Evolutionary conservation across 78 protist species (phyloP), one percentile per base, ranked within the genome.

Genomic region (Dictyostelium intermedium): DNA sequence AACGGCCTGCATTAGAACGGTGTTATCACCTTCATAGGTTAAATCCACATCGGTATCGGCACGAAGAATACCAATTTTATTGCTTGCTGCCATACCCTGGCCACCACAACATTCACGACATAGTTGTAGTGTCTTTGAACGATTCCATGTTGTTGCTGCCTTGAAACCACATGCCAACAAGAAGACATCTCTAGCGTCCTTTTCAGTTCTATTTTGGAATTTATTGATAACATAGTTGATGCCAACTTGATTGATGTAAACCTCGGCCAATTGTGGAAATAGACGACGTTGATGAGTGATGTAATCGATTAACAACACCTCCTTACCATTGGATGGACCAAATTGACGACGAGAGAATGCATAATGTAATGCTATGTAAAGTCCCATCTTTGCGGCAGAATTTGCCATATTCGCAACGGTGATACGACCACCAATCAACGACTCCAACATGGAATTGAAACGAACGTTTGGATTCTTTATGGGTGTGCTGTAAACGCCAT

Each of bases 1-100:
- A 16, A 91, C 91, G 11, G 95, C 89, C 83, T 89, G 92, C 85
- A 96, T 73, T 39, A 96, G 20, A 6, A 96, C 95, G 0, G 92
- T 86, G 84, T 96, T 96, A 80, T 91, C 95, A 53, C 97, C 97
- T 35, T 96, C 97, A 8, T 82, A 82, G 43, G 97, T 96, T n/a
- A 92, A 73, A 72, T 84, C 95, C 6, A 85, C 95, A 34, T 96
- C 95, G 3, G 93, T 50, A 69, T 85, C 92, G 0, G 61, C 41
- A 16, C 79, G 45, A 47, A 93, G 85, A 23, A 80, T n/a, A 47
- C 97, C 97, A 80, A 96, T 86, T 9, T 74, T 61, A 10, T 69
- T 63, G n/a, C 94, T 89, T 10, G 94, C 94, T 0, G 87, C 94
- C 23, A 89, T 63, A 70, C 94, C 94, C 27, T 61, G 56, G 18